These are phyloP conservation scores for Xylaria cubensis DNA, from an alignment of 495 filamentous ascomycete species.

Conservation along the genomic window DNA sequence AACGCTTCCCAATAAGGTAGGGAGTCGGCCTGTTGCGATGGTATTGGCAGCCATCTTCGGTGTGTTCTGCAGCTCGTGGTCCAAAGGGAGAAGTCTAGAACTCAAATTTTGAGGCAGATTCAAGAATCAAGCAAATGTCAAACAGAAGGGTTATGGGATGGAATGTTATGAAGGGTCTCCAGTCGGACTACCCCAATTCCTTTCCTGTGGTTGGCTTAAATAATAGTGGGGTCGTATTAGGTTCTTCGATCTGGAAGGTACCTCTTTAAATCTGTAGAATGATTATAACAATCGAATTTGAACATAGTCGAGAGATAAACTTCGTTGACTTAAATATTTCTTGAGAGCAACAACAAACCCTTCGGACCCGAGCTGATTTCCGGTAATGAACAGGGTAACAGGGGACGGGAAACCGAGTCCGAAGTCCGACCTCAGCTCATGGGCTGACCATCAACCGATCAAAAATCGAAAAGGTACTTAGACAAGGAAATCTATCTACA, in stretches of 20 bases:
- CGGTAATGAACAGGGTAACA: conserved; percentile 5
- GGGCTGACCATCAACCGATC: conserved; percentile 2
- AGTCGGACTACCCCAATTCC: conserved; percentile 17
- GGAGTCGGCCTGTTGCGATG: conserved; percentile 4
- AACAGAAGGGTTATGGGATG: not conserved
- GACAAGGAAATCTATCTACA: not conserved
- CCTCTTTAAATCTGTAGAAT: not conserved
- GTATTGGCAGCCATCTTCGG: conserved; percentile 12
- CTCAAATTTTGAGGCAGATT: not conserved
- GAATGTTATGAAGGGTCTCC: not conserved
- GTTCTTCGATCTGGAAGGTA: not conserved
- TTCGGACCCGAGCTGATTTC: conserved; percentile 15
- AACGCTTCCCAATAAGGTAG: conserved; percentile 13
- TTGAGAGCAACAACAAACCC: not conserved
- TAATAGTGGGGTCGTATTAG: not conserved
- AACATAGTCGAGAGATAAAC: not conserved
- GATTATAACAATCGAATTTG: not conserved
- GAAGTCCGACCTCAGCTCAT: conserved; percentile 9
- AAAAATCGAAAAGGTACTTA: not conserved
- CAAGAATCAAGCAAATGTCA: not conserved
- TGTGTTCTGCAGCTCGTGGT: not conserved
- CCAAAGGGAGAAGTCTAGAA: not conserved
- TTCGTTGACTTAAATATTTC: not conserved
- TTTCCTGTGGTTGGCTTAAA: conserved; percentile 24
- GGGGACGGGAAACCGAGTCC: conserved; percentile 13